Evolutionary conservation across 768 basidiomycete genomes (phyloP), one percentile per base, ranked within the genome.

Genomic region (Suillus spraguei): DNA sequence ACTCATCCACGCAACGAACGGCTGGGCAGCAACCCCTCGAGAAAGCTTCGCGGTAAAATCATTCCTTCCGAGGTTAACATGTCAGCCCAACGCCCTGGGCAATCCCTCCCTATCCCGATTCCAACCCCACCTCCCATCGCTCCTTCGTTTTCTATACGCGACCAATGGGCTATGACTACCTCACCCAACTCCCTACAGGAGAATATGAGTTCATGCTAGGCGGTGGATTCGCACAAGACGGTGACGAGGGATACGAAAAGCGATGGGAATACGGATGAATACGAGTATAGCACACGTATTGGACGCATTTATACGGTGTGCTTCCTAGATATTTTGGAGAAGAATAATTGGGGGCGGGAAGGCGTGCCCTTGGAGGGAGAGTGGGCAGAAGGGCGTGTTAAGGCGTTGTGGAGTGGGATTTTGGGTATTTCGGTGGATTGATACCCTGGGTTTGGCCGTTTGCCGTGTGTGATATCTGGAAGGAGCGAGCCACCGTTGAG

Each of bases 1-100:
- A 92, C 71, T 96, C 49, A 78, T 96, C 13, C 93, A 94, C 71
- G 91, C 92, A 3, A 94, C 92, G 3, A 97, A 97, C 72, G 93
- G 84, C 22, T 95, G 93, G 87, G 78, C 81, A 3, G 85, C 91
- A 1, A 87, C 91, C 66, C 50, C 77, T 96, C 61, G 78, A 81
- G 14, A n/a, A 82, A 82, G 0, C 78, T 91, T 77, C 83, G 86
- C 22, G 78, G 78, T 59, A 90, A 85, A 70, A 84, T 91, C 63
- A 70, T 90, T 20, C 91, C 10, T 70, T 83, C 47, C 80, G 87
- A 39, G 85, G 81, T n/a, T 7, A 76, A 79, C 67, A 86, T 91
- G 88, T 83, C 83, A n/a, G 82, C 87, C 1, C 90, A 91, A 68
- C 79, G 81, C 44, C 84, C 86, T 0, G 84, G 87, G 42, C 50